Base-by-base conservation (phyloP, 768 basidiomycete species). In the Cyathus striatus region DNA sequence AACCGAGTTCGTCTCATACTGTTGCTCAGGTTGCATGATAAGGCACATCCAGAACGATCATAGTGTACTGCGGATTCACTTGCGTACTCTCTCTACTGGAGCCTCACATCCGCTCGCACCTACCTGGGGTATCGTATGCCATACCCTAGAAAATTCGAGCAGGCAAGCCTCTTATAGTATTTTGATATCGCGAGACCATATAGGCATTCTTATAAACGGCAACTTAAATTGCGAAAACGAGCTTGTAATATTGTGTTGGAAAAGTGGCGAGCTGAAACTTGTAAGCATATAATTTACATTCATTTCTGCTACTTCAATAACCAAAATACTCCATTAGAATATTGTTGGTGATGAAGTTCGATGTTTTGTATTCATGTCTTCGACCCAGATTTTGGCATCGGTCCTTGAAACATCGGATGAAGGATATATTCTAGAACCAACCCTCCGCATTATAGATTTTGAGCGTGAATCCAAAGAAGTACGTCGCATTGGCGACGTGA, bases 171-270 rank as follows among this genome's bases (percentile, higher is more conserved):
- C 70, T 21, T 78, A 70, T 49, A 59, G 63, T 26, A 66, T 86
- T n/a, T 81, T 83, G 55, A 62, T 81, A 12, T 75, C 73, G 37
- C 69, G 68, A 5, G 70, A 80, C 23, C 64, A 66, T 23, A 48
- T 86, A 14, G 78, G 69, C 9, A 57, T 85, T 30, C 62, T 78
- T 5, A 76, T 76, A 41, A 48, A 63, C 40, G 59, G 59, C 43
- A 44, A 45, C 6, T 63, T 60, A 27, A 45, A 43, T 5, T 53
- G 54, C 24, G 64, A 63, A 36, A 73, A 68, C 23, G 74, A 79
- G 49, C 55, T 85, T 10, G 60, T 73, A 18, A 61, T 82, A 17
- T 86, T 81, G 82, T 72, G 86, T 42, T 86, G 83, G 85, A 76
- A 75, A 53, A 78, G 73, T 3, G 79, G 79, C 5, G 50, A 57